phyloP scores from a whole-genome alignment of 2,329 filamentous ascomycete species.

The Neonectria neomacrospora region DNA sequence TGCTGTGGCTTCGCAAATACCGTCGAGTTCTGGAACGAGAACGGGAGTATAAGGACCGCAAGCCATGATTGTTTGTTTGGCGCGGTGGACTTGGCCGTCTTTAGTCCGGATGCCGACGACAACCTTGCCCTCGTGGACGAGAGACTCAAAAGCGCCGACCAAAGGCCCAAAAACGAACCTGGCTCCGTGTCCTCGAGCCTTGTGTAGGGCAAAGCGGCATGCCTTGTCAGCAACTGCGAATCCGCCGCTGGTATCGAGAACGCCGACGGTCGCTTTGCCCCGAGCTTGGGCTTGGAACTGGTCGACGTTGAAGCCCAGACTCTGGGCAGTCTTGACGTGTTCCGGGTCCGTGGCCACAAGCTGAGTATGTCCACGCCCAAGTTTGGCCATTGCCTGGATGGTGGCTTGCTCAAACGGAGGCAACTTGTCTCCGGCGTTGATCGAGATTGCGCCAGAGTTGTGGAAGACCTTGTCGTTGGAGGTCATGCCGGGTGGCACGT shows the following conservation, averaged over 20 bases:
- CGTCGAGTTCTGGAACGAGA: constrained; percentile 53
- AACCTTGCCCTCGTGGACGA: constrained; percentile 37
- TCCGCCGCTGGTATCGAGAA: constrained; percentile 60
- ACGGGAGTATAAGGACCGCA: constrained; percentile 58
- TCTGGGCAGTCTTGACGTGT: constrained; percentile 42
- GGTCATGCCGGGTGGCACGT: constrained; percentile 52
- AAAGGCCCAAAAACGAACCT: constrained; percentile 52
- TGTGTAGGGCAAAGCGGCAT: constrained; percentile 57
- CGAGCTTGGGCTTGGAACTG: constrained; percentile 48
- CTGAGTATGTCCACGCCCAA: constrained; percentile 50
- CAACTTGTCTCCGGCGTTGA: constrained; percentile 39
- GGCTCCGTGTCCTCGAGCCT: constrained; percentile 54
- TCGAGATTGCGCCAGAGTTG: constrained; percentile 51
- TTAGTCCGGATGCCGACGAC: constrained; percentile 53
- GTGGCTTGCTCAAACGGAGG: constrained; percentile 51
- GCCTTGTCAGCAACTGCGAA: constrained; percentile 58
- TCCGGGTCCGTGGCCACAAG: constrained; percentile 46
- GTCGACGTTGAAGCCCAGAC: constrained; percentile 49
- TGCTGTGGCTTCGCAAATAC: constrained; percentile 59
- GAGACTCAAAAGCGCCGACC: constrained; percentile 46
- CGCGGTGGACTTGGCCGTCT: constrained; percentile 49
- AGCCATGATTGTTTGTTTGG: constrained; percentile 52
- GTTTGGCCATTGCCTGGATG: constrained; percentile 49
- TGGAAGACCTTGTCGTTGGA: constrained; percentile 51
- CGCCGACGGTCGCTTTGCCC: constrained; percentile 43